Conservation (phyloP, 2,329 filamentous ascomycete species). For the Penicillium corylophilum region DNA sequence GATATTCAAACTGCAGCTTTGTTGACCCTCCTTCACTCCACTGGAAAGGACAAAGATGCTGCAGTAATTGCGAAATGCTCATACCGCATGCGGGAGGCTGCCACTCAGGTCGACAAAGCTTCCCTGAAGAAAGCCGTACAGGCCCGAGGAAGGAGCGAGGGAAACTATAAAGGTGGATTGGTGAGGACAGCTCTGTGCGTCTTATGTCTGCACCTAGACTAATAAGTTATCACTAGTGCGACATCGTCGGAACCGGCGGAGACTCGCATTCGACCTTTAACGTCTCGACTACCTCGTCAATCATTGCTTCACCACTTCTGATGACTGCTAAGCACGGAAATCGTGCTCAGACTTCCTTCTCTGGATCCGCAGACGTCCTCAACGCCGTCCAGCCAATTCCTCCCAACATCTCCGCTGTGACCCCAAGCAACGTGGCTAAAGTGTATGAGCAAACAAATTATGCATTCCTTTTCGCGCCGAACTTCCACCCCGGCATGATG, state of each 20-base stretch:
- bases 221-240: constrained; percentile 55
- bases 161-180: constrained; percentile 76
- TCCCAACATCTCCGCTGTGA: constrained; percentile 72
- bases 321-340: constrained; percentile 95
- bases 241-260: constrained; percentile 96
- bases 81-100: constrained; percentile 76
- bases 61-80: constrained; percentile 87
- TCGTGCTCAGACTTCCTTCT: constrained; percentile 90
- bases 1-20: constrained; percentile 83
- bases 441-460: constrained; percentile 85
- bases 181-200: constrained; percentile 53
- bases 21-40: constrained; percentile 89
- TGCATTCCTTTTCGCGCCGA: constrained; percentile 90
- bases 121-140: constrained; percentile 62
- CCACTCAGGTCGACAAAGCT: constrained; percentile 66
- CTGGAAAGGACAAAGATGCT: constrained; percentile 75
- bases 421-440: constrained; percentile 65
- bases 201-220: not conserved
- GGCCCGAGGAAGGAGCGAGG: constrained; percentile 62
- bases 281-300: constrained; percentile 91
- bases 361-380: constrained; percentile 89
- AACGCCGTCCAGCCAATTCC: constrained; percentile 69
- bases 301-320: constrained; percentile 81
- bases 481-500: constrained; percentile 94
- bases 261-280: constrained; percentile 98